Conservation (phyloP, 805 yeast species). For the Candida rishiriensis region DNA sequence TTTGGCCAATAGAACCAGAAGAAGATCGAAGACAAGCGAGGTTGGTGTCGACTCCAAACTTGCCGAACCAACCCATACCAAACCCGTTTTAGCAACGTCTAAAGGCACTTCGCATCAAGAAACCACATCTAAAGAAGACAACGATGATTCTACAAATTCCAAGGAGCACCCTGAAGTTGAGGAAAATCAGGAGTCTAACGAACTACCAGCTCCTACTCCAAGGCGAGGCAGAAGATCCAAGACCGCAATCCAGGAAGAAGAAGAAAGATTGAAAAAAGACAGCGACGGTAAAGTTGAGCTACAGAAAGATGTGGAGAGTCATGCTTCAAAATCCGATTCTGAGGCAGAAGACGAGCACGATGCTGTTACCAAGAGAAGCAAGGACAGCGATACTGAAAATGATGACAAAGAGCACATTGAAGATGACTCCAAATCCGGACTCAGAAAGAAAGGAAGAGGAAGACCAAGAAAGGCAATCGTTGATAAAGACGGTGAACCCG, state of each 20-base stretch:
- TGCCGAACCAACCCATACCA: not conserved
- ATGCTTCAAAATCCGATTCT: no score
- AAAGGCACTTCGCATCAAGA: no score
- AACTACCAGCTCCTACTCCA: constrained; percentile 1
- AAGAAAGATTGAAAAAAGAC: not conserved
- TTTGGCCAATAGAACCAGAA: not conserved
- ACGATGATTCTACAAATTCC: not conserved
- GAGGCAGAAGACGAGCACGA: no score
- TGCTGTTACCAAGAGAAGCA: no score
- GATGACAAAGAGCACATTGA: not conserved
- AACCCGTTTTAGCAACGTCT: no score
- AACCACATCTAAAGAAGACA: no score
- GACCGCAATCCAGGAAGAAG: constrained; percentile 1
- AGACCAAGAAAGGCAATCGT: constrained; percentile 1
- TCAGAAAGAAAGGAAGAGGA: constrained; percentile 4
- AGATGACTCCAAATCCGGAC: not conserved
- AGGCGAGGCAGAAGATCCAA: constrained; percentile 3
- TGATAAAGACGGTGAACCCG: not conserved
- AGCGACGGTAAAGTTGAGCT: not conserved
- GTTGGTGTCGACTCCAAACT: constrained; percentile 4
- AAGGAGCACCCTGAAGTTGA: not conserved
- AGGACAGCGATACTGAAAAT: not conserved
- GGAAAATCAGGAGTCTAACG: not conserved
- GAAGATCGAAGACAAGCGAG: not conserved
- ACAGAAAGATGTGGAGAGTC: no score